These are phyloP conservation scores for Huntiella moniliformis DNA, from an alignment of 2,329 filamentous ascomycete species.

Conservation along the genomic window DNA sequence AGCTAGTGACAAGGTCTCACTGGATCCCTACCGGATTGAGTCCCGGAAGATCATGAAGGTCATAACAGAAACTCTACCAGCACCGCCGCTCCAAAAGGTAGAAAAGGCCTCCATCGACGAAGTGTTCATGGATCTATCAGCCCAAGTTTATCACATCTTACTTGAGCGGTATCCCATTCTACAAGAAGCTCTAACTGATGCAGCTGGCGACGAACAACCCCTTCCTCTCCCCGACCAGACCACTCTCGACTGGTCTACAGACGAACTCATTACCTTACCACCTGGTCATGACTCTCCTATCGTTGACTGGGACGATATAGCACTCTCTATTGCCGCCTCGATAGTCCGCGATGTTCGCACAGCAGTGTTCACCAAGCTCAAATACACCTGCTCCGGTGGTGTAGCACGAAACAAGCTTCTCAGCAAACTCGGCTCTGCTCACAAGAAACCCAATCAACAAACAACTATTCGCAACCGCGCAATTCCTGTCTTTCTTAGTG, in stretches of 20 bases:
- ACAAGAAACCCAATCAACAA: conserved; percentile 87
- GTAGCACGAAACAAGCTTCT: conserved; percentile 87
- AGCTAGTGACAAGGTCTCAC: conserved; percentile 74
- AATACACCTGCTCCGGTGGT: conserved; percentile 84
- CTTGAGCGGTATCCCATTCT: conserved; percentile 63
- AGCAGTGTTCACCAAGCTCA: conserved; percentile 47
- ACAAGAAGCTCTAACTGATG: background rate
- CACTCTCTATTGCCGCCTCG: conserved; percentile 69
- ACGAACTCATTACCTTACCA: conserved; percentile 66
- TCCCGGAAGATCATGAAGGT: conserved; percentile 63
- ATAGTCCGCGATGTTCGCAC: conserved; percentile 62
- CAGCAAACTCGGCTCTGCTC: conserved; percentile 76
- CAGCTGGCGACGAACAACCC: conserved; percentile 45
- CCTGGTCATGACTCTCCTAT: conserved; percentile 57
- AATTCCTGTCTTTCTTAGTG: conserved; percentile 55
- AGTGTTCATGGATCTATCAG: conserved; percentile 81
- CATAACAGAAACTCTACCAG: conserved; percentile 59
- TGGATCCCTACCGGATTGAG: conserved; percentile 79
- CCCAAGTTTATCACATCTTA: conserved; percentile 59
- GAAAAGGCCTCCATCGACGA: conserved; percentile 95
- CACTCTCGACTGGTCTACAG: conserved; percentile 64
- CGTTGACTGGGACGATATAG: conserved; percentile 93
- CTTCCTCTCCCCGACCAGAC: conserved; percentile 52
- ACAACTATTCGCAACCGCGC: conserved; percentile 84
- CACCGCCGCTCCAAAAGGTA: conserved; percentile 46